A percentile compares a stretch with the other conserved stretches of the same genome.
These are phyloP conservation scores for Trichopus zeylanicus DNA, from an alignment of 116 monocot species.

Conservation along the genomic window DNA sequence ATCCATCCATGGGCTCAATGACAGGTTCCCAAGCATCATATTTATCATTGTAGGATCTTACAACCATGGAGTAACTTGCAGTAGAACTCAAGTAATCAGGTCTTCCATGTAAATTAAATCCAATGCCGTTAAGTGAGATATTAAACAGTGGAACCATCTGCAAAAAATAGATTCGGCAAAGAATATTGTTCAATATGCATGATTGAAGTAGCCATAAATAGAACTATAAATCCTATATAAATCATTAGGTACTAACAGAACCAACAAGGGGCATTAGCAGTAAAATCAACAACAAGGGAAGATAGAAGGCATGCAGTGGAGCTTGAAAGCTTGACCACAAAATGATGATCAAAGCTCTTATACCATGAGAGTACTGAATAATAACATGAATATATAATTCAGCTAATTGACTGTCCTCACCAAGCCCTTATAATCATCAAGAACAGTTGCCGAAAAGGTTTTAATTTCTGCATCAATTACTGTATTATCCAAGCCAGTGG, in stretches of 20 bases:
- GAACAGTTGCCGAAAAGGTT: conserved; percentile 72
- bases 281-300: not conserved
- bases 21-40: conserved; percentile 95
- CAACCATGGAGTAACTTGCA: conserved; percentile 62
- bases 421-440: conserved; percentile 97
- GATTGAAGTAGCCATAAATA: too few species aligned
- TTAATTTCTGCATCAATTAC: conserved; percentile 73
- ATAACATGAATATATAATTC: not conserved
- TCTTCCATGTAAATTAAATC: conserved; percentile 63
- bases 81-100: conserved; percentile 58
- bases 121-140: conserved; percentile 50
- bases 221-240: too few species aligned
- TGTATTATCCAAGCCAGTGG: conserved; percentile 48
- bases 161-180: conserved; percentile 9
- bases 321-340: too few species aligned
- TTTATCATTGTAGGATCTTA: conserved; percentile 95
- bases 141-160: conserved; percentile 99
- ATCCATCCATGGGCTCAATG: conserved; percentile 85
- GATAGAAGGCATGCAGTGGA: too few species aligned
- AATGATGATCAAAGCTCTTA: too few species aligned
- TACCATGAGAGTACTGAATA: not conserved
- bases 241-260: too few species aligned
- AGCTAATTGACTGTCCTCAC: conserved; percentile 44
- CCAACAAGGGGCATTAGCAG: too few species aligned
- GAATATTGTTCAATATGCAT: too few species aligned